Base-by-base conservation (phyloP, 768 basidiomycete genomes). In the Kwoniella mangroviensis region DNA sequence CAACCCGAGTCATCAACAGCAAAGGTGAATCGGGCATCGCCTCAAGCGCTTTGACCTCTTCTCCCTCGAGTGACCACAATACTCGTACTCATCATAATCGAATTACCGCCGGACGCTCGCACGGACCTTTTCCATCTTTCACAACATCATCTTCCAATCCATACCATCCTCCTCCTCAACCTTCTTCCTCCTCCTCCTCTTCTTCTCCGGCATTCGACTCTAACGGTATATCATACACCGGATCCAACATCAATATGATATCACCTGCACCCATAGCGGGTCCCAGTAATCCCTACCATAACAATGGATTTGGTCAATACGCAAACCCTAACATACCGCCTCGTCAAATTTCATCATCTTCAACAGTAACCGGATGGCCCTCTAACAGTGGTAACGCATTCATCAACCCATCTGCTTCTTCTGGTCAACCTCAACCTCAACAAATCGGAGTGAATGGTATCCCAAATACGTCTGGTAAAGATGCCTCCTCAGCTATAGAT, bases 401-500 rank as follows among this genome's bases (percentile, higher is more conserved):
- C 58, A n/a, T 26, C 13, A 56, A 15, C 42, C 12, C 54, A 54
- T 7, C 7, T 51, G 9, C 57, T 24, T 7, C 22, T 34, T 17
- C 13, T 24, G 2, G 1, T 59, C 34, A n/a, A 28, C 40, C 15
- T 26, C 63, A 64, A 53, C 5, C 21, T 64, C 49, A n/a, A 5
- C 19, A 15, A 9, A 42, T 65, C 13, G 64, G 64, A 22, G 21
- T 56, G 24, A 65, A 65, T 21, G 64, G 64, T 6, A n/a, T 40
- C 2, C 13, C 53, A 57, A n/a, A 19, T n/a, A 56, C 60, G 19
- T 21, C 41, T 0, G 69, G 69, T 2, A 43, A 9, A 6, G 58
- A 63, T 45, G 40, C 64, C 13, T 66, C 63, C 3, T 70, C 69
- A 45, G 69, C 69, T n/a, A 70, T 70, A 28, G 69, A 70, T 51